phyloP scores from a whole-genome alignment of 805 yeast species.

The Suhomyces sp. region DNA sequence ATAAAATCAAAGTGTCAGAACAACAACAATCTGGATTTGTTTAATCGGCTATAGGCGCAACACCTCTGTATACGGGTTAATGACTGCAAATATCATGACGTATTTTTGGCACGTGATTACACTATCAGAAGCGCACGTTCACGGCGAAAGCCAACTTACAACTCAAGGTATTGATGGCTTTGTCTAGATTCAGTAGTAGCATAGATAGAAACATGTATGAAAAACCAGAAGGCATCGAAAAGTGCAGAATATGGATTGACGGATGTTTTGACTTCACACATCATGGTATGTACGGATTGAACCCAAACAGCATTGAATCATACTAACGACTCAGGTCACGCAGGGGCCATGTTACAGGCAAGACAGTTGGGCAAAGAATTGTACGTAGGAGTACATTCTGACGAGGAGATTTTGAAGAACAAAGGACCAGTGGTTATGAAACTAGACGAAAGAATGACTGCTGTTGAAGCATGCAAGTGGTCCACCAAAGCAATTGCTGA shows the following conservation, averaged over 20 bases:
- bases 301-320: neutral
- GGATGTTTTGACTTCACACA: conserved; percentile 98
- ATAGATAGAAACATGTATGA: conserved; percentile 29
- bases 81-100: neutral
- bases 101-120: neutral
- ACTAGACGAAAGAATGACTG: conserved; percentile 71
- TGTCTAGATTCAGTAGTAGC: neutral
- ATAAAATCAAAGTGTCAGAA: neutral
- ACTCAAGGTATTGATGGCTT: neutral
- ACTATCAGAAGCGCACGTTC: conserved; percentile 1
- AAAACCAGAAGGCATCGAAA: conserved; percentile 42
- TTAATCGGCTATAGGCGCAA: neutral
- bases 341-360: conserved; percentile 95
- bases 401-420: conserved; percentile 75
- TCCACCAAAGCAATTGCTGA: conserved; percentile 61
- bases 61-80: neutral
- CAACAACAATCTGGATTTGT: conserved; percentile 8
- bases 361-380: conserved; percentile 74
- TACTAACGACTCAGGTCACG: conserved; percentile 49
- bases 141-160: neutral
- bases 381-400: conserved; percentile 88
- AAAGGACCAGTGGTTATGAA: conserved; percentile 96
- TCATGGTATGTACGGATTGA: conserved; percentile 57
- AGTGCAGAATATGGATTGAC: conserved; percentile 82
- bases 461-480: conserved; percentile 92